Percentiles rank a stretch among this genome's conserved stretches.
These are phyloP conservation scores for Pisolithus albus DNA, from an alignment of 768 basidiomycete species.

Conservation along the genomic window DNA sequence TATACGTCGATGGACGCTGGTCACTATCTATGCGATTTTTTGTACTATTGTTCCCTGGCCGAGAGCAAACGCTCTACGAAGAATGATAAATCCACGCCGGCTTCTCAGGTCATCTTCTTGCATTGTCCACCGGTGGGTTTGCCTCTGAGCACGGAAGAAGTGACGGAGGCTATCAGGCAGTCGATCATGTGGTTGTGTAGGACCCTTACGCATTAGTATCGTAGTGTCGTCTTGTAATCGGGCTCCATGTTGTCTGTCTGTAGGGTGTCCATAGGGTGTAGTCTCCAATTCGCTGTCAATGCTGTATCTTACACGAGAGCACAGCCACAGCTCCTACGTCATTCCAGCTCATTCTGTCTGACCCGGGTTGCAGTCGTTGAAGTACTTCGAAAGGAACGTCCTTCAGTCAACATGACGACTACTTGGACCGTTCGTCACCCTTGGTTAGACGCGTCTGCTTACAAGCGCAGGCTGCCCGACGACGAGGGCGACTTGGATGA, in stretches of 20 bases:
- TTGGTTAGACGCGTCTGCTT: conserved; percentile 35
- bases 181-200: conserved; percentile 55
- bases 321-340: too few relatives aligned
- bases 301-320: too few relatives aligned
- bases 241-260: too few relatives aligned
- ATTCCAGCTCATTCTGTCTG: too few relatives aligned
- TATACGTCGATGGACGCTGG: conserved; percentile 72
- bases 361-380: too few relatives aligned
- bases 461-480: conserved; percentile 34
- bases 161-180: conserved; percentile 56
- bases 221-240: too few relatives aligned
- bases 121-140: conserved; percentile 66
- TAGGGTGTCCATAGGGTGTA: too few relatives aligned
- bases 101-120: conserved; percentile 50
- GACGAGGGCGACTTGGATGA: conserved; percentile 16
- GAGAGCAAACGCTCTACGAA: conserved; percentile 46
- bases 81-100: conserved; percentile 24
- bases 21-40: conserved; percentile 70
- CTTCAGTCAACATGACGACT: conserved; percentile 21
- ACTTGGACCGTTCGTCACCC: conserved; percentile 38
- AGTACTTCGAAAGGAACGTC: too few relatives aligned
- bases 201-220: conserved; percentile 8
- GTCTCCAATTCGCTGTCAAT: too few relatives aligned
- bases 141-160: conserved; percentile 58
- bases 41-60: conserved; percentile 70